Evolutionary conservation across 805 yeast genomes (phyloP), one percentile per base, ranked within the genome.

Genomic region (Wickerhamomyces ciferrii): DNA sequence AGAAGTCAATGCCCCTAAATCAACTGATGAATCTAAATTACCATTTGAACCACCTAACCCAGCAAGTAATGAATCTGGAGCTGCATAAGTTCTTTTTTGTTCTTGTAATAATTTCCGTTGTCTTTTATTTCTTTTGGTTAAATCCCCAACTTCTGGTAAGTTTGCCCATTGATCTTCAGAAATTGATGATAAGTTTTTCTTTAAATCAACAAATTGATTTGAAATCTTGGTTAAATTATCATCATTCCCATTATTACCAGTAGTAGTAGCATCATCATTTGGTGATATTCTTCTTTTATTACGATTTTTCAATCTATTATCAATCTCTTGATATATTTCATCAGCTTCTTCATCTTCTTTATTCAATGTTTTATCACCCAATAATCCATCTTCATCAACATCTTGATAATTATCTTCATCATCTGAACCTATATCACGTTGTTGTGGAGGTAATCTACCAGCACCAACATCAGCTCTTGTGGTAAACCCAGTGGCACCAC

Each of bases 401-500:
- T 55, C 58, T 27, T 48, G 55, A 5, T 49, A 54, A 11, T 52
- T 52, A 3, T 49, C 61, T 6, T 54, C 57, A 32, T 55, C 59
- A 21, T 54, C 52, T 9, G 49, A 54, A 17, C 48, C 55, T 3
- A 46, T 46, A 6, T 56, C 57, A 25, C 58, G 59, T 6, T 54
- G 59, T 27, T 57, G 58, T 46, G 45, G 64, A 48, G 54, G 61
- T 50, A 71, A 52, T 47, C 68, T 48, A 2, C 75, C 72, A 17
- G 72, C 68, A 0, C 88, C 88, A 15, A 85, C 62, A 51, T 85
- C 95, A 1, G 94, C 88, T 48, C 89, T 76, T 0, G 96, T 89
- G 0, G 91, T 81, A 64, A 94, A 91, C 5, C 97, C 98, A 1
- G 87, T 78, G 2, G 97, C 98, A 24, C 99, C 99, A 60, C 99